Evolutionary conservation across 2,329 filamentous ascomycete genomes (phyloP), one percentile per base, ranked within the genome.

Genomic region (Fusarium sp.): DNA sequence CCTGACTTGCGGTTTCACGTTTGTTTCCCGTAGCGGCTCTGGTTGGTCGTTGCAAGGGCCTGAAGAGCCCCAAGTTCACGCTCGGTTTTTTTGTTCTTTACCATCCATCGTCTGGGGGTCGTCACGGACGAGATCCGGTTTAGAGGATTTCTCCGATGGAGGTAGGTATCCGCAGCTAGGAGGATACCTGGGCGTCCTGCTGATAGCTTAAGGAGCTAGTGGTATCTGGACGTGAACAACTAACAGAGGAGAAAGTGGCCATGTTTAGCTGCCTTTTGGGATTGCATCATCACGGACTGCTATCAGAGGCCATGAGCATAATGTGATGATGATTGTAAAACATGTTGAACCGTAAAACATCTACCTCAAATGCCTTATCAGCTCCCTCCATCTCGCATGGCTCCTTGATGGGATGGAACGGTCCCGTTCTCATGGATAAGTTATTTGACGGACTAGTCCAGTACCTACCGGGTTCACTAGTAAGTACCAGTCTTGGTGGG

Each of bases 221-320:
- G 32, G 71, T 73, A 73, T 39, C 52, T 67, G 23, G 56, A 16
- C 63, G 62, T 68, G 37, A 43, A 20, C 6, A 67, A 35, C 62
- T 74, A 74, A 74, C 71, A 74, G 72, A 32, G 48, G 50, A 27
- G 41, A 30, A 35, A 50, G 25, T n/a, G 9, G 27, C 16, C 16
- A n/a, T 32, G 9, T 10, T 13, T 30, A 52, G 27, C 48, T 52
- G 48, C 23, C 8, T 25, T 23, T 25, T 9, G 16, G 20, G 16
- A 48, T 48, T 48, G 43, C 43, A 16, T 13, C 43, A 48, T 48
- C 20, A 25, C 23, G 25, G 43, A 23, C 20, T 48, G 13, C 16
- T 25, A 25, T 48, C 8, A 14, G 43, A 25, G 7, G 20, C 18
- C 27, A 34, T 54, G 23, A 50, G 23, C 8, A 27, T 5, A 50